Conservation (phyloP, 306 rosid genomes). For the Pachyrhizus erosus region DNA sequence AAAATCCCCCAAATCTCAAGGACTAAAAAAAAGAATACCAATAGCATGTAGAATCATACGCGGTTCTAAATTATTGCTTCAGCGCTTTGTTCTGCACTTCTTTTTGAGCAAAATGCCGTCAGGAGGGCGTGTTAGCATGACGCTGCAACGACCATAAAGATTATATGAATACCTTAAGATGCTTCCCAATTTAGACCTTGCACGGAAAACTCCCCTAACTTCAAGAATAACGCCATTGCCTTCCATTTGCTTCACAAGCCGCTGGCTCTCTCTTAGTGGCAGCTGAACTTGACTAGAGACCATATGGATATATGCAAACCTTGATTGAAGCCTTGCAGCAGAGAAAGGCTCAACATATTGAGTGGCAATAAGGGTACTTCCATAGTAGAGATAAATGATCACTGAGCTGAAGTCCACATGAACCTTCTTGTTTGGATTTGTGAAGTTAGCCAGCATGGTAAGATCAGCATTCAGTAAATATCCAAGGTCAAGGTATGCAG, state of each 20-base stretch:
- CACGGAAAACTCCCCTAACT: constrained; percentile 67
- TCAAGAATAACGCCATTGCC: constrained; percentile 63
- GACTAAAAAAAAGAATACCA: constrained; percentile 46
- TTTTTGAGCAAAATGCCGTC: constrained; percentile 61
- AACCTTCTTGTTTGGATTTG: constrained; percentile 90
- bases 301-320: constrained; percentile 69
- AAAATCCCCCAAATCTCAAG: constrained; percentile 29
- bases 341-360: constrained; percentile 79
- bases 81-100: constrained; percentile 73
- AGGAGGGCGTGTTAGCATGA: constrained; percentile 76
- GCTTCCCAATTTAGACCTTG: constrained; percentile 73
- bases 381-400: constrained; percentile 66
- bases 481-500: constrained; percentile 94
- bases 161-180: constrained; percentile 74
- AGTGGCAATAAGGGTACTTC: constrained; percentile 67
- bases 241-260: constrained; percentile 69
- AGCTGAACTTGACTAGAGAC: constrained; percentile 78
- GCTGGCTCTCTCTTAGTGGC: constrained; percentile 55
- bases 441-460: constrained; percentile 80
- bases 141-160: constrained; percentile 61
- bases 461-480: constrained; percentile 86
- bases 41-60: not conserved
- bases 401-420: constrained; percentile 77
- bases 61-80: constrained; percentile 20
- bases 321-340: constrained; percentile 57